A percentile compares a stretch with the other conserved stretches of the same genome.
Evolutionary conservation across 73 alveolate species (phyloP).

Genomic region (Tetrahymena borealis): DNA sequence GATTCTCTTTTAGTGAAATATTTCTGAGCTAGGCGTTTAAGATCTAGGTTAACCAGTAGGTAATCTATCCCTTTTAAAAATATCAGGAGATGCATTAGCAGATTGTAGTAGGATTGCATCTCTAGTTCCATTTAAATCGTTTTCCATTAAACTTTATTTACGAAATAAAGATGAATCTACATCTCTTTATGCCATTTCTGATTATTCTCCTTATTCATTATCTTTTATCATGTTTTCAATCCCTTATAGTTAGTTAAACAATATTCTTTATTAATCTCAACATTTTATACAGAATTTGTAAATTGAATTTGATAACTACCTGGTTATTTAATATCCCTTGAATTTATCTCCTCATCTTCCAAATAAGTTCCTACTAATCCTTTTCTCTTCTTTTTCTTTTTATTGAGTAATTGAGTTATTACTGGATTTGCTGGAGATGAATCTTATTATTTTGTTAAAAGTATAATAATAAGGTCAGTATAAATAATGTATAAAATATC

Average conservation of each 20-base stretch:
- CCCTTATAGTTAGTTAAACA: too few species aligned
- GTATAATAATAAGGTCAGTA: too few species aligned
- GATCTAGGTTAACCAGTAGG: too few species aligned
- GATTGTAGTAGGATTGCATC: neutral
- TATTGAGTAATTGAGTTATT: neutral
- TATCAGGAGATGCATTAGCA: neutral
- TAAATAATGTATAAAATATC: too few species aligned
- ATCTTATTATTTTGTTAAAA: neutral
- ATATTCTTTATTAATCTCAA: too few species aligned
- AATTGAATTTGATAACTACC: neutral
- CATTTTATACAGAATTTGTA: neutral
- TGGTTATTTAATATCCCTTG: neutral
- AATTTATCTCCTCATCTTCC: neutral
- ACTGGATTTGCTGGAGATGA: neutral
- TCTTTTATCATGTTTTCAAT: too few species aligned
- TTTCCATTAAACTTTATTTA: neutral
- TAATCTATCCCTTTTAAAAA: too few species aligned
- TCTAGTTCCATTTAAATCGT: neutral
- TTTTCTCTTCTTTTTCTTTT: neutral
- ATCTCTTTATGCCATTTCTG: too few species aligned
- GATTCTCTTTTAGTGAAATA: neutral
- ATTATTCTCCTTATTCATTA: too few species aligned
- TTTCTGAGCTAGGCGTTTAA: neutral
- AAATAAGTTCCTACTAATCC: neutral
- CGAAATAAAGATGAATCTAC: neutral